Conservation (phyloP, 768 basidiomycete species). For the Coprinopsis strossmayeri region DNA sequence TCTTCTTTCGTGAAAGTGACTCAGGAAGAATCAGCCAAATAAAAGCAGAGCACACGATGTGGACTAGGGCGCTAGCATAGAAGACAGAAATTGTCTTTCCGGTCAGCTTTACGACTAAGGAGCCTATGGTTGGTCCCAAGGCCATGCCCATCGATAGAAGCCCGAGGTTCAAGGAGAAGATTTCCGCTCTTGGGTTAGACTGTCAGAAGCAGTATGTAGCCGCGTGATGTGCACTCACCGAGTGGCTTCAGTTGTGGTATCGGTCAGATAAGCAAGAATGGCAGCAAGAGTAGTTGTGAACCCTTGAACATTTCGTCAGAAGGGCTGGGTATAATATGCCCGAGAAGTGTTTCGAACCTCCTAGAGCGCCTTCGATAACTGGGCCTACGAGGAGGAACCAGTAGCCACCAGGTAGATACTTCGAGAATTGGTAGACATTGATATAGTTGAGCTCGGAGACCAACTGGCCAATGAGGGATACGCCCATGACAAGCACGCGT, state of each 20-base stretch:
- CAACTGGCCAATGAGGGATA: conserved; percentile 54
- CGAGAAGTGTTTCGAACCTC: conserved; percentile 40
- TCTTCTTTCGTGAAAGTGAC: conserved; percentile 53
- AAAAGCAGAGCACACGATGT: conserved; percentile 41
- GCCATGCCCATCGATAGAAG: conserved; percentile 70
- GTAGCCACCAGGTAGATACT: conserved; percentile 71
- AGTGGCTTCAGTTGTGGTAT: conserved; percentile 48
- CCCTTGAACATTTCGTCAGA: conserved; percentile 28
- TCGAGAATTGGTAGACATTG: conserved; percentile 51
- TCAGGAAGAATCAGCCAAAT: conserved; percentile 69
- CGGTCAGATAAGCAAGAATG: conserved; percentile 62
- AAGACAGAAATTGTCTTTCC: conserved; percentile 58
- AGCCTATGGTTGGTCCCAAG: conserved; percentile 72
- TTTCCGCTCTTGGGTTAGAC: conserved; percentile 53
- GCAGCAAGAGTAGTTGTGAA: conserved; percentile 42
- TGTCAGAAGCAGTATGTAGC: too few species aligned
- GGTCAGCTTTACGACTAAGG: conserved; percentile 53
- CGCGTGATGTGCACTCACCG: too few species aligned
- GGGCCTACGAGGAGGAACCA: conserved; percentile 69
- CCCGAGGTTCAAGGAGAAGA: conserved; percentile 62
- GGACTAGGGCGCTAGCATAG: conserved; percentile 51
- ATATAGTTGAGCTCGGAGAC: conserved; percentile 62
- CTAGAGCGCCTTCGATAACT: conserved; percentile 60
- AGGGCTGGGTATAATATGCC: background rate
- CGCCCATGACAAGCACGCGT: conserved; percentile 55